phyloP scores from a whole-genome alignment of 2,329 filamentous ascomycete species.

The Truncatella angustata region DNA sequence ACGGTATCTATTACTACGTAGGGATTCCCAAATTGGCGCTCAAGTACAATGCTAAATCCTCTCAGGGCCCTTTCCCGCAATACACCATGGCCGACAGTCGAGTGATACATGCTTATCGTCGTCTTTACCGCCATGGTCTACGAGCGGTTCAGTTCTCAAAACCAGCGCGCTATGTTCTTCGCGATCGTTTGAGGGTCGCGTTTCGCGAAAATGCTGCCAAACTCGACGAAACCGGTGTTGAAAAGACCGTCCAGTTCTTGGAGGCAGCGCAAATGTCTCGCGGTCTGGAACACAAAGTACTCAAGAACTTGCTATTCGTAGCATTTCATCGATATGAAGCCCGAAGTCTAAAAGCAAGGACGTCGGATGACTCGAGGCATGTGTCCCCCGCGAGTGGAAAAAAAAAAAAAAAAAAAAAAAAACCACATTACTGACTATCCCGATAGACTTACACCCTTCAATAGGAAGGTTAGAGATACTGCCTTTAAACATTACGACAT shows the following conservation, averaged over 20 bases:
- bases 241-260: constrained; percentile 70
- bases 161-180: constrained; percentile 63
- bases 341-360: constrained; percentile 24
- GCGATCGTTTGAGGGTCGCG: constrained; percentile 56
- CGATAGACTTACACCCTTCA: constrained; percentile 16
- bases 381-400: background rate
- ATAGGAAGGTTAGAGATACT: constrained; percentile 21
- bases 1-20: no score
- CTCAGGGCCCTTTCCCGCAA: background rate
- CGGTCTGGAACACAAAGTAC: constrained; percentile 69
- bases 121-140: constrained; percentile 65
- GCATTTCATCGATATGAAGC: constrained; percentile 35
- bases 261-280: constrained; percentile 59
- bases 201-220: constrained; percentile 50
- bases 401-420: constrained; percentile 17
- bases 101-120: constrained; percentile 65
- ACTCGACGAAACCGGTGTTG: constrained; percentile 51
- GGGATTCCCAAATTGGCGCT: background rate
- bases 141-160: constrained; percentile 69
- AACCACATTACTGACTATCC: constrained; percentile 4
- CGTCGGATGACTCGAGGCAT: constrained; percentile 2
- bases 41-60: no score
- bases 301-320: constrained; percentile 65
- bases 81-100: constrained; percentile 35
- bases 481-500: constrained; percentile 64